Evolutionary conservation across 495 filamentous ascomycete species (phyloP).

Genomic region (Xylaria nigripes): DNA sequence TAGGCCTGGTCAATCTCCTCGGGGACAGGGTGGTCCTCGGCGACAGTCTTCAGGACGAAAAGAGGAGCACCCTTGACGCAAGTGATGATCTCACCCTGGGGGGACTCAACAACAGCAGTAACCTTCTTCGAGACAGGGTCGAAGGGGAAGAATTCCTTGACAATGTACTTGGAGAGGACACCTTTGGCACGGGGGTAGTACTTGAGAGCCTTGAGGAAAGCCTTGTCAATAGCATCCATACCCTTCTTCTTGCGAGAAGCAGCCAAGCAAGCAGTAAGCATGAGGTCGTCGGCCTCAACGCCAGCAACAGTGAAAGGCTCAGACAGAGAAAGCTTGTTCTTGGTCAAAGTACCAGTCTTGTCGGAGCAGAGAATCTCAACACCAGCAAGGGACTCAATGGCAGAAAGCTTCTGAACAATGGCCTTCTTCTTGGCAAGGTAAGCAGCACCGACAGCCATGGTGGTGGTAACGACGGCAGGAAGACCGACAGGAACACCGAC

Average conservation of each 20-base stretch:
- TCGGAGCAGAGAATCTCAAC: constrained; percentile 97
- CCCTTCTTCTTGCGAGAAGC: constrained; percentile 91
- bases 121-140: constrained; percentile 95
- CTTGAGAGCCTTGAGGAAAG: constrained; percentile 76
- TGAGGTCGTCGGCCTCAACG: constrained; percentile 73
- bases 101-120: constrained; percentile 70
- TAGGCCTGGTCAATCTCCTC: constrained; percentile 68
- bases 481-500: constrained; percentile 95
- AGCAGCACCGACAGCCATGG: constrained; percentile 91
- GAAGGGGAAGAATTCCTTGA: constrained; percentile 77
- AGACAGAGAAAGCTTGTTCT: constrained; percentile 80
- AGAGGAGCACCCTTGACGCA: constrained; percentile 90
- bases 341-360: constrained; percentile 90
- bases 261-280: constrained; percentile 85
- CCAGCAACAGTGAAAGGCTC: constrained; percentile 78
- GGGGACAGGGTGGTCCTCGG: constrained; percentile 68
- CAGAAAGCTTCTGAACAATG: constrained; percentile 92
- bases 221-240: constrained; percentile 91
- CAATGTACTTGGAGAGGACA: constrained; percentile 65
- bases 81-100: constrained; percentile 68
- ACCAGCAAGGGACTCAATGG: constrained; percentile 89
- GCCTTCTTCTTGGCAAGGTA: constrained; percentile 93
- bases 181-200: constrained; percentile 71
- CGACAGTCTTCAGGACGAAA: constrained; percentile 73
- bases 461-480: constrained; percentile 89